These are phyloP conservation scores for Typha latifolia DNA, from an alignment of 176 grass and related monocot genomes.

Conservation along the genomic window DNA sequence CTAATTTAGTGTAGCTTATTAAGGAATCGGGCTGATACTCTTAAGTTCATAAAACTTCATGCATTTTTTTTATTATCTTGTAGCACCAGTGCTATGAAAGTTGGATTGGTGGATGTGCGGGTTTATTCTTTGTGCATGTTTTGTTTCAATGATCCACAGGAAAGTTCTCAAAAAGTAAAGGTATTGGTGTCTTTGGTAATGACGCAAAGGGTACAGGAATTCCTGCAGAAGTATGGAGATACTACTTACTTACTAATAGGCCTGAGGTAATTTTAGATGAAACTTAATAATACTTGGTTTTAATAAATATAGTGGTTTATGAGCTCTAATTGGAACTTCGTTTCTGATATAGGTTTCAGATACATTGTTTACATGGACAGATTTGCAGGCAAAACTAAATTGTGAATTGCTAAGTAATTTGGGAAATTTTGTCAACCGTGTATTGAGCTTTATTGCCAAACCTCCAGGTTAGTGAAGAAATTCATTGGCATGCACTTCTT, in stretches of 20 bases:
- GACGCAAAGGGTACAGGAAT: constrained; percentile 82
- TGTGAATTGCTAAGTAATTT: constrained; percentile 72
- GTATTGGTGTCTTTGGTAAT: constrained; percentile 95
- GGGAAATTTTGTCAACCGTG: constrained; percentile 88
- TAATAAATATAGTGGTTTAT: neutral
- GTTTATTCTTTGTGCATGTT: constrained; percentile 11
- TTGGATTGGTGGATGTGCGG: neutral
- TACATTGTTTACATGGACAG: constrained; percentile 84
- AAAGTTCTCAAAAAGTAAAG: constrained; percentile 89
- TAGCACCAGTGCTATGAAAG: neutral
- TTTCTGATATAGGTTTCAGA: constrained; percentile 62
- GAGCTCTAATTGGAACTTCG: constrained; percentile 16
- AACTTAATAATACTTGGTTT: constrained; percentile 12
- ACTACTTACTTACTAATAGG: constrained; percentile 88
- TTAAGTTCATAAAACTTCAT: too few relatives aligned
- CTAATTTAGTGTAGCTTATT: too few relatives aligned
- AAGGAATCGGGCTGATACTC: too few relatives aligned
- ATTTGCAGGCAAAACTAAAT: constrained; percentile 92
- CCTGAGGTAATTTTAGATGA: constrained; percentile 58
- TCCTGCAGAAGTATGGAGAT: constrained; percentile 85
- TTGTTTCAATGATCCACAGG: constrained; percentile 30
- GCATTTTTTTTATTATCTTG: too few relatives aligned
- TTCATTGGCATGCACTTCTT: too few relatives aligned
- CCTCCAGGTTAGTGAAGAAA: constrained; percentile 42
- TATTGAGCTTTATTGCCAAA: constrained; percentile 88